Evolutionary conservation across 208 protist genomes (phyloP).

Genomic region (Endotrypanum monterogeii): DNA sequence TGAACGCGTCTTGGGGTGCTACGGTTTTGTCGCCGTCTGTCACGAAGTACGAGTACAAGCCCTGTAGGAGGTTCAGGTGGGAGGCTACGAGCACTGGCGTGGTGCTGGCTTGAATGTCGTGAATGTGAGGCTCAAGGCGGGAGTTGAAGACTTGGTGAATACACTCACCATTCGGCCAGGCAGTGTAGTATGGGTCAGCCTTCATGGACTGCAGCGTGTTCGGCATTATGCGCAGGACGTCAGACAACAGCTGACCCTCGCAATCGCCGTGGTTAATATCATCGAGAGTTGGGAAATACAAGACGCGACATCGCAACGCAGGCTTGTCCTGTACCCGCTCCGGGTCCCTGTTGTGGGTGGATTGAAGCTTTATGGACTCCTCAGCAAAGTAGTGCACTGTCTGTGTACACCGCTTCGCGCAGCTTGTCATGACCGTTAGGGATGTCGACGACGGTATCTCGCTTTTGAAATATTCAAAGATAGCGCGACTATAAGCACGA

Average conservation of each 20-base stretch:
- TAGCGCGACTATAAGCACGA: slow-evolving; percentile 64
- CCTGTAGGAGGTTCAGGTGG: slow-evolving; percentile 81
- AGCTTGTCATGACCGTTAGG: slow-evolving; percentile 87
- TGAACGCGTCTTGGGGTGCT: slow-evolving; percentile 76
- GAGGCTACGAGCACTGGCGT: slow-evolving; percentile 80
- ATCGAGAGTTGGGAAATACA: slow-evolving; percentile 86
- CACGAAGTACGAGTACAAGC: slow-evolving; percentile 89
- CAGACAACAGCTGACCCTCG: slow-evolving; percentile 71
- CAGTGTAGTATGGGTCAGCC: slow-evolving; percentile 83
- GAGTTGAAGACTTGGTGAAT: slow-evolving; percentile 90
- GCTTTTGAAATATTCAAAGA: slow-evolving; percentile 70
- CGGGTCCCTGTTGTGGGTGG: neutral
- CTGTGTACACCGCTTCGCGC: slow-evolving; percentile 77
- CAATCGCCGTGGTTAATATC: slow-evolving; percentile 90
- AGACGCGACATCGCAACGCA: slow-evolving; percentile 68
- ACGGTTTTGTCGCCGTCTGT: slow-evolving; percentile 67
- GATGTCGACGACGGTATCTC: slow-evolving; percentile 38
- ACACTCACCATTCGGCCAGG: slow-evolving; percentile 90
- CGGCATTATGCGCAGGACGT: slow-evolving; percentile 80
- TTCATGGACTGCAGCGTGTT: slow-evolving; percentile 75
- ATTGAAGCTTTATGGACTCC: slow-evolving; percentile 39
- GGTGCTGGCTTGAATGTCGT: slow-evolving; percentile 88
- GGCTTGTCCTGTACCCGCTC: neutral
- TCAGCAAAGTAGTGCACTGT: slow-evolving; percentile 81
- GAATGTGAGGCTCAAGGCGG: slow-evolving; percentile 87